Conservation (phyloP, 768 basidiomycete species). For the Suillus brevipes region DNA sequence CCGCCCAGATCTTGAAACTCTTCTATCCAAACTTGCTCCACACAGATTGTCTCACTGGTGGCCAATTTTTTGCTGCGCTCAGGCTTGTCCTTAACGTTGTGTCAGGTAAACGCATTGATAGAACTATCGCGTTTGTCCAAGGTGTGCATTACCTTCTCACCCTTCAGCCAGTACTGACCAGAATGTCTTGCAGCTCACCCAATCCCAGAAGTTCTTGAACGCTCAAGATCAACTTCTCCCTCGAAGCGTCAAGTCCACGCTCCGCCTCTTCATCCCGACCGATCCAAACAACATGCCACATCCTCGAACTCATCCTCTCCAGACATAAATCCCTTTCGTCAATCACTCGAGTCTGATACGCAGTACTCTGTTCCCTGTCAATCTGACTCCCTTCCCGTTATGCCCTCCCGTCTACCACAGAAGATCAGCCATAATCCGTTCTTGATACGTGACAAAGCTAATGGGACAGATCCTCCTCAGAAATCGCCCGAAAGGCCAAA, state of each 20-base stretch:
- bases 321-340: constrained; percentile 34
- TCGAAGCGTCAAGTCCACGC: constrained; percentile 23
- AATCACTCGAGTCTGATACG: constrained; percentile 19
- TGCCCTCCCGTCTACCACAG: constrained; percentile 15
- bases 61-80: constrained; percentile 76
- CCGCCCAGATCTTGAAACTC: constrained; percentile 57
- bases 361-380: constrained; percentile 4
- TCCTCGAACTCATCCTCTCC: constrained; percentile 21
- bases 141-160: constrained; percentile 40
- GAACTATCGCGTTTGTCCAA: constrained; percentile 72
- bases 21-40: constrained; percentile 58
- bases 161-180: constrained; percentile 11
- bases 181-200: constrained; percentile 20
- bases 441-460: constrained; percentile 25
- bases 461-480: background rate
- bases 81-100: constrained; percentile 65
- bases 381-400: constrained; percentile 3
- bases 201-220: constrained; percentile 1
- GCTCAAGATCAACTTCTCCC: constrained; percentile 19
- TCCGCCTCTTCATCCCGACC: constrained; percentile 31
- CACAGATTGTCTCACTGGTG: constrained; percentile 57
- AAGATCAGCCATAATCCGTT: constrained; percentile 35
- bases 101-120: constrained; percentile 61
- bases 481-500: constrained; percentile 15
- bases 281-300: constrained; percentile 20